Evolutionary conservation across 805 yeast species (phyloP), one percentile per base, ranked within the genome.

Genomic region (Starmerella tilneyi): DNA sequence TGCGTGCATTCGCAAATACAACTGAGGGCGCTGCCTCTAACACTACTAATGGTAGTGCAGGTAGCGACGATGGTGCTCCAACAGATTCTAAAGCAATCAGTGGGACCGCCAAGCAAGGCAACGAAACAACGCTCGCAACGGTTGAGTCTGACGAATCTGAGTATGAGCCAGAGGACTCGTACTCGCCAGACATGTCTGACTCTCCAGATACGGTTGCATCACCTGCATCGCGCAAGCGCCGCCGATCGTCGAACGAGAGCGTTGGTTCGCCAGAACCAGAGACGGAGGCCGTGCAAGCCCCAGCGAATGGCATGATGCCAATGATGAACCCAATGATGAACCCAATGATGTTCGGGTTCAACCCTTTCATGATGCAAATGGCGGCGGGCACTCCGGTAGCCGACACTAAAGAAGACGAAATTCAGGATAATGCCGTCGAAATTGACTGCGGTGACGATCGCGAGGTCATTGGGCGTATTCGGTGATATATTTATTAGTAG

Each of bases 1-100:
- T 88, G 16, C 64, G 72, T 24, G 68, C 69, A 28, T 83, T 51
- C 27, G 40, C 43, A 20, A 19, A 30, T 19, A 31, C 42, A 11
- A 44, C 22, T 15, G 22, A 21, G 24, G 21, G 11, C 16, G 27
- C 42, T 11, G 19, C 24, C 20, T 8, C 27, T 24, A 11, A 11
- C 27, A 26, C 35, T n/a, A 31, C 26, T 19, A 5, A 35, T 6
- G 13, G 17, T 16, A 5, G 12, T 11, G 9, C 26, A n/a, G n/a
- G n/a, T n/a, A n/a, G n/a, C n/a, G n/a, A n/a, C n/a, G n/a, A n/a
- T n/a, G n/a, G n/a, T n/a, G n/a, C n/a, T n/a, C n/a, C n/a, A n/a
- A n/a, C n/a, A n/a, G n/a, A n/a, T n/a, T n/a, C n/a, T n/a, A n/a
- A n/a, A n/a, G n/a, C n/a, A n/a, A n/a, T n/a, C n/a, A n/a, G n/a